Evolutionary conservation across 306 rosid genomes (phyloP), one percentile per base, ranked within the genome.

Genomic region (Erythrophleum fordii): DNA sequence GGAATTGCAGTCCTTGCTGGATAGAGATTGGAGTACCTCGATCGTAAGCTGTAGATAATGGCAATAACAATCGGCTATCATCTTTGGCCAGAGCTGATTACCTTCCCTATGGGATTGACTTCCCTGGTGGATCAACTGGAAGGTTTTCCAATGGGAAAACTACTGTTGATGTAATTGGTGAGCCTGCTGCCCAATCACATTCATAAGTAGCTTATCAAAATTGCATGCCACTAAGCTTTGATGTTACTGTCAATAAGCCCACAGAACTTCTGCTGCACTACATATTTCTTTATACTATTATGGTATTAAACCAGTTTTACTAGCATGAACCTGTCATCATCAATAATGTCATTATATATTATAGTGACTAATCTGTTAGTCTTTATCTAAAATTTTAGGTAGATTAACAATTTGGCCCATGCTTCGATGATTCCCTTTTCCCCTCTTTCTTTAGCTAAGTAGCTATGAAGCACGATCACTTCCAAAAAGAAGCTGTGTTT

Each of bases 1-100:
- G n/a, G n/a, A n/a, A n/a, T n/a, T n/a, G n/a, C n/a, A n/a, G n/a
- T n/a, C n/a, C n/a, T n/a, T n/a, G n/a, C n/a, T n/a, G n/a, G n/a
- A n/a, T n/a, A n/a, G n/a, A n/a, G n/a, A n/a, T n/a, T n/a, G n/a
- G n/a, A n/a, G n/a, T n/a, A n/a, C n/a, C n/a, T n/a, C n/a, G n/a
- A n/a, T n/a, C n/a, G n/a, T n/a, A n/a, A 73, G 96, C 84, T 49
- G 99, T 74, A n/a, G 97, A 93, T 26, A 84, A 73, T 87, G 96
- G 96, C 2, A 91, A 93, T 71, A 93, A 91, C 66, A 89, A 91
- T 61, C 11, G 1, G 51, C 87, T 92, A 3, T 25, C 22, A 0
- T 87, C 95, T 25, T 17, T 71, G 59, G 88, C 93, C 2, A 89
- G 78, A 83, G 95, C 67, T 81, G 70, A 92, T 68, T 90, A 87